These are phyloP conservation scores for Suhomyces faveliae DNA, from an alignment of 805 yeast genomes.

Conservation along the genomic window DNA sequence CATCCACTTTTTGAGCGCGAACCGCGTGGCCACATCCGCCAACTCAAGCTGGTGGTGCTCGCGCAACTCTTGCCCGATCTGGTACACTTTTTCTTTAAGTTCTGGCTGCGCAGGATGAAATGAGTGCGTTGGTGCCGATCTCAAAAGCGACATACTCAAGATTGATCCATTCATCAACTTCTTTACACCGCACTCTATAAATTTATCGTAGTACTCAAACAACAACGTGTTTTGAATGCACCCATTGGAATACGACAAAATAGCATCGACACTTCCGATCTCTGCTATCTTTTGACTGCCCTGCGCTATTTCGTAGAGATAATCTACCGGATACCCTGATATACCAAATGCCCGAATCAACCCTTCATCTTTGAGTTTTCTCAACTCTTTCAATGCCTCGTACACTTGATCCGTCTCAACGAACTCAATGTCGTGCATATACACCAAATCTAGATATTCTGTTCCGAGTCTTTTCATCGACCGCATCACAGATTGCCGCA, in stretches of 20 bases:
- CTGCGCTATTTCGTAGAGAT: conserved; percentile 53
- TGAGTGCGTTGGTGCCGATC: conserved; percentile 61
- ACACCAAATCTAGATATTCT: conserved; percentile 72
- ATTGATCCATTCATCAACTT: conserved; percentile 79
- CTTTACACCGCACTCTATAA: conserved; percentile 55
- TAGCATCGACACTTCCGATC: conserved; percentile 68
- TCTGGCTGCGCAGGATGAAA: conserved; percentile 78
- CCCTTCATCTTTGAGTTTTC: conserved; percentile 61
- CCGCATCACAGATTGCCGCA: conserved; percentile 61
- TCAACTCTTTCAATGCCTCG: conserved; percentile 63
- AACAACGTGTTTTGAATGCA: conserved; percentile 72
- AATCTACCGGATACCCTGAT: conserved; percentile 83
- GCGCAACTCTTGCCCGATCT: conserved; percentile 40
- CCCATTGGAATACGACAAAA: conserved; percentile 77
- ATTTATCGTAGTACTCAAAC: conserved; percentile 45
- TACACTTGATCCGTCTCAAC: conserved; percentile 52
- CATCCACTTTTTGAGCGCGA: conserved; percentile 63
- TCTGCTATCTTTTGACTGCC: conserved; percentile 31
- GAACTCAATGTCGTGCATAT: conserved; percentile 89
- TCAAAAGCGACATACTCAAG: conserved; percentile 79
- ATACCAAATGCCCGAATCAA: conserved; percentile 65
- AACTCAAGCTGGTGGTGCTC: conserved; percentile 52
- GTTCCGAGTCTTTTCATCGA: conserved; percentile 69
- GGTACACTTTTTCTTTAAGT: conserved; percentile 53
- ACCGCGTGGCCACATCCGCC: conserved; percentile 80